These are phyloP conservation scores for Aspergillus tanneri DNA, from an alignment of 2,329 filamentous ascomycete genomes.

Conservation along the genomic window DNA sequence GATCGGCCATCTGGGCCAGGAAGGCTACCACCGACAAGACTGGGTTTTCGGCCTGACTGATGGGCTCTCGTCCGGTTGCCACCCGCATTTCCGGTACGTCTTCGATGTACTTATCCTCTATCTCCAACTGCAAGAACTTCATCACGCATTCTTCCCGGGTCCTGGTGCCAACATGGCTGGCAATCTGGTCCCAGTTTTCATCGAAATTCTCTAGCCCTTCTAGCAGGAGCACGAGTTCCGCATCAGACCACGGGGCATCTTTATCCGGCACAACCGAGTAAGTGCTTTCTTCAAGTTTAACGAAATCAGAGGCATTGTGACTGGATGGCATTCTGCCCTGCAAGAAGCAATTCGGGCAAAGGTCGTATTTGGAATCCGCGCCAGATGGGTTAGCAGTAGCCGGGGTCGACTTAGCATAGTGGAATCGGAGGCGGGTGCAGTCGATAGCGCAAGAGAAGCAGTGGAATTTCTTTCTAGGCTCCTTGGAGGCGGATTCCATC, in stretches of 20 bases:
- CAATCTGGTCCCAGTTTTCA: conserved; percentile 91
- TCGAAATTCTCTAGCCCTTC: conserved; percentile 92
- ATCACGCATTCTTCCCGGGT: conserved; percentile 95
- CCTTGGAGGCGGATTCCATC: conserved; percentile 60
- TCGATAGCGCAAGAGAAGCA: conserved; percentile 92
- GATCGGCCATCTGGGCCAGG: conserved; percentile 85
- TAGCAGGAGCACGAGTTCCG: conserved; percentile 82
- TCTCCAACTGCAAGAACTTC: conserved; percentile 93
- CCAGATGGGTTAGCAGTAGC: conserved; percentile 56
- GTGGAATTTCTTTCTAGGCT: conserved; percentile 66
- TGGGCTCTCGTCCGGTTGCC: conserved; percentile 77
- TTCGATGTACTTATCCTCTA: conserved; percentile 95
- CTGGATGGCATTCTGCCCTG: conserved; percentile 80
- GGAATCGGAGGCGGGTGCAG: conserved; percentile 71
- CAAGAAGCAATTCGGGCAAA: conserved; percentile 88
- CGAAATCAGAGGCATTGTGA: conserved; percentile 76
- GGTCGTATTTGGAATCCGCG: conserved; percentile 70
- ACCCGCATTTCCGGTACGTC: conserved; percentile 68
- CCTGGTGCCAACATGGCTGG: conserved; percentile 86
- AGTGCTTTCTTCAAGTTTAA: conserved; percentile 82
- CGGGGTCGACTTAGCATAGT: conserved; percentile 65
- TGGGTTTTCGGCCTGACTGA: conserved; percentile 90
- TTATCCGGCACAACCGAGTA: conserved; percentile 77
- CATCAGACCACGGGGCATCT: conserved; percentile 86
- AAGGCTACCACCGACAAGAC: conserved; percentile 96